Conservation (phyloP, 495 filamentous ascomycete genomes). For the Recurvomyces mirabilis region DNA sequence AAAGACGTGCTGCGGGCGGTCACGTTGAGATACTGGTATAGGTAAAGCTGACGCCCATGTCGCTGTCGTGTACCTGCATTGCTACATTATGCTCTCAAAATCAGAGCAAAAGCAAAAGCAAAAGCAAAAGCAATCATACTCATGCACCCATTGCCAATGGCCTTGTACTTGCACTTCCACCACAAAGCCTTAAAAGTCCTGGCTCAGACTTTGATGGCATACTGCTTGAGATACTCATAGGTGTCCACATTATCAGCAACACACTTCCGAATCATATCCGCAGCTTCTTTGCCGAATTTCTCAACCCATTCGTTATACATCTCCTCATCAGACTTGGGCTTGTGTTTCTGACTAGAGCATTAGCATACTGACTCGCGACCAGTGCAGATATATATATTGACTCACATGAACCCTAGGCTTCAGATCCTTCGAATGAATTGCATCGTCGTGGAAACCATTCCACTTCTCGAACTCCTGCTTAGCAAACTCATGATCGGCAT, state of each 20-base stretch:
- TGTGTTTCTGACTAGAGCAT: constrained; percentile 38
- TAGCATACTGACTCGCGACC: constrained; percentile 4
- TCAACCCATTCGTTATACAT: constrained; percentile 69
- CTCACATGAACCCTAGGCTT: constrained; percentile 63
- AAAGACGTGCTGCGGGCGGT: constrained; percentile 3
- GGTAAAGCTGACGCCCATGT: too few relatives aligned
- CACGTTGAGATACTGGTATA: too few relatives aligned
- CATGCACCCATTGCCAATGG: too few relatives aligned
- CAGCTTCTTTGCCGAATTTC: constrained; percentile 70
- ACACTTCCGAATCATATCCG: constrained; percentile 60
- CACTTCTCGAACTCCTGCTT: constrained; percentile 80
- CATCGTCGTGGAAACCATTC: constrained; percentile 93
- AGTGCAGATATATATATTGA: constrained; percentile 13
- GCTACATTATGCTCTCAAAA: too few relatives aligned
- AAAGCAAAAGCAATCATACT: too few relatives aligned
- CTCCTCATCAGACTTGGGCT: constrained; percentile 51
- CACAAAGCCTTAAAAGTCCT: too few relatives aligned
- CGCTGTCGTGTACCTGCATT: too few relatives aligned
- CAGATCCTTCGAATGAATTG: constrained; percentile 63
- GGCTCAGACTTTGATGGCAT: constrained; percentile 57
- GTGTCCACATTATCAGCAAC: constrained; percentile 72
- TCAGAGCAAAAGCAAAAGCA: too few relatives aligned
- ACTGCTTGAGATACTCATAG: constrained; percentile 86
- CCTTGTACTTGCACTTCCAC: too few relatives aligned
- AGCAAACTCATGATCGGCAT: constrained; percentile 53